phyloP scores from a whole-genome alignment of 192 early-diverging fungal species.

The Endogone sp. region DNA sequence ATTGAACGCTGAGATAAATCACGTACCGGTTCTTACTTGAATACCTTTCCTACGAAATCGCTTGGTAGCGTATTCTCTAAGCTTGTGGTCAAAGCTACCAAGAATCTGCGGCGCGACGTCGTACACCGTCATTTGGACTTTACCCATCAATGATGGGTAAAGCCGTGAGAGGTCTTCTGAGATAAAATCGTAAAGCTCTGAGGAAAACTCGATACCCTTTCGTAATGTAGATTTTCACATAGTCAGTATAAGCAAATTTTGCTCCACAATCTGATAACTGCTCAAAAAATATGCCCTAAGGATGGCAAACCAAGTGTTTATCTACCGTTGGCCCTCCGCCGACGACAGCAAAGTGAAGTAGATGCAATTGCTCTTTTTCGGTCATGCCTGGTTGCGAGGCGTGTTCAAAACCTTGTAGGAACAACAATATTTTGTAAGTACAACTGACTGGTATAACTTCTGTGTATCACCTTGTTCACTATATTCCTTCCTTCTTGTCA shows the following conservation, averaged over 20 bases:
- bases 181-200: conserved; percentile 80
- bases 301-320: not conserved
- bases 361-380: conserved; percentile 54
- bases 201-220: conserved; percentile 66
- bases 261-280: too few relatives aligned
- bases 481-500: too few relatives aligned
- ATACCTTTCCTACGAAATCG: conserved; percentile 78
- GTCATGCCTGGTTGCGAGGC: conserved; percentile 66
- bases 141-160: conserved; percentile 65
- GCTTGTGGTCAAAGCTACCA: conserved; percentile 67
- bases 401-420: conserved; percentile 54
- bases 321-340: conserved; percentile 83
- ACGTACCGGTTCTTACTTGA: conserved; percentile 59
- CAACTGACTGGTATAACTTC: too few relatives aligned
- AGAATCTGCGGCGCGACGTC: conserved; percentile 81
- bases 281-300: too few relatives aligned
- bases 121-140: conserved; percentile 49
- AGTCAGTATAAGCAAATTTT: too few relatives aligned
- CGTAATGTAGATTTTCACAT: too few relatives aligned
- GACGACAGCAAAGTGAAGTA: conserved; percentile 81
- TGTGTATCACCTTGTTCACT: too few relatives aligned
- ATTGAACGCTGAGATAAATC: too few relatives aligned
- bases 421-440: not conserved
- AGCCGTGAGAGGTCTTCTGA: conserved; percentile 72
- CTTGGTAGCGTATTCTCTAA: conserved; percentile 69